Percentiles rank a stretch among this genome's conserved stretches.
phyloP scores from a whole-genome alignment of 768 basidiomycete genomes.

The Mycena alexandri region DNA sequence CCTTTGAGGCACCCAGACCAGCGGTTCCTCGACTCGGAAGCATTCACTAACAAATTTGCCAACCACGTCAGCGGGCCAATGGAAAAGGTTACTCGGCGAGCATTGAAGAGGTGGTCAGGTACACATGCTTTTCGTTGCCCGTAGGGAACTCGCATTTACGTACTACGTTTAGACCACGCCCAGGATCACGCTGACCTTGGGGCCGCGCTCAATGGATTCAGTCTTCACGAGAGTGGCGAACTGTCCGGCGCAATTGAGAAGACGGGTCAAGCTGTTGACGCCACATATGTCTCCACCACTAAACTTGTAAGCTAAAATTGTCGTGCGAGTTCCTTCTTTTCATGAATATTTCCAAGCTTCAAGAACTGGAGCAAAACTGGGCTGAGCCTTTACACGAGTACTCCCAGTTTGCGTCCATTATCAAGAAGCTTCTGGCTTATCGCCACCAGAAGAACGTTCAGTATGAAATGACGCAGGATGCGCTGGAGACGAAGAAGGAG shows the following conservation, averaged over 20 bases:
- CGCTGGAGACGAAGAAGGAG: slow-evolving; percentile 85
- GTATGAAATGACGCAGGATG: slow-evolving; percentile 96
- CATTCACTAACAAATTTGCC: slow-evolving; percentile 96
- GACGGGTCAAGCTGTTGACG: slow-evolving; percentile 96
- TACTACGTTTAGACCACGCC: slow-evolving; percentile 69
- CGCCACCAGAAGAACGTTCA: slow-evolving; percentile 99
- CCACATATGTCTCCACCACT: slow-evolving; percentile 93
- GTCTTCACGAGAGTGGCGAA: slow-evolving; percentile 83
- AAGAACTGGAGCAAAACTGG: slow-evolving; percentile 95
- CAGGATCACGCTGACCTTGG: slow-evolving; percentile 94
- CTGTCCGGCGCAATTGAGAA: slow-evolving; percentile 92
- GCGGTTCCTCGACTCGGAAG: slow-evolving; percentile 95
- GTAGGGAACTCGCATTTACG: slow-evolving; percentile 22
- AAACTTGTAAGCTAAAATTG: slow-evolving; percentile 71
- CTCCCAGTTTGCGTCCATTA: slow-evolving; percentile 92
- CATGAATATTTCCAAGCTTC: slow-evolving; percentile 65
- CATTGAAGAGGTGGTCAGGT: slow-evolving; percentile 97
- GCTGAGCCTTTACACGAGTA: slow-evolving; percentile 98
- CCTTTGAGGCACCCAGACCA: slow-evolving; percentile 95
- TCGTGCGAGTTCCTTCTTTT: slow-evolving; percentile 24
- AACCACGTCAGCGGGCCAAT: slow-evolving; percentile 91
- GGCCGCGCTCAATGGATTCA: slow-evolving; percentile 92
- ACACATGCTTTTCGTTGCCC: slow-evolving; percentile 42
- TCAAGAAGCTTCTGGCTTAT: slow-evolving; percentile 93
- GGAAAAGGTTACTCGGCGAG: slow-evolving; percentile 95